Conservation (phyloP, 2,329 filamentous ascomycete species). For the Pseudogymnoascus destructans region DNA sequence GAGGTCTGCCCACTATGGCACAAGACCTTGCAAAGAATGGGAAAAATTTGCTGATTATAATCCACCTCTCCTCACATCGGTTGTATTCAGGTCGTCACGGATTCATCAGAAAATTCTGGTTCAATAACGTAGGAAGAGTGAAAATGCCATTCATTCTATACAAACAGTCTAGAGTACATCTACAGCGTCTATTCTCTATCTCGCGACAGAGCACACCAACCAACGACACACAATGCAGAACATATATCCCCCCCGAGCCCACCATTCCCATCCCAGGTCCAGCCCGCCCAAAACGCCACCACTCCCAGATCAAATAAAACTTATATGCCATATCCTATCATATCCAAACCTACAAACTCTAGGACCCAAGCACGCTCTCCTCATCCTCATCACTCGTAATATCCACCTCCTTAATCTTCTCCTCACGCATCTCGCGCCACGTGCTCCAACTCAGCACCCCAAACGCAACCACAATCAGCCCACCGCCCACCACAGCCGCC, state of each 20-base stretch:
- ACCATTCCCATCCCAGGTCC: background rate
- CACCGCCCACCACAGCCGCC: slow-evolving; percentile 68
- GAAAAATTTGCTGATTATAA: slow-evolving; percentile 1
- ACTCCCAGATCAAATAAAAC: background rate
- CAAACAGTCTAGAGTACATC: slow-evolving; percentile 4
- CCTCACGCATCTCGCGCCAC: slow-evolving; percentile 84
- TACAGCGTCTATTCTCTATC: background rate
- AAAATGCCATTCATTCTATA: background rate
- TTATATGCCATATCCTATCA: background rate
- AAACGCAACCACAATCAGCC: slow-evolving; percentile 81
- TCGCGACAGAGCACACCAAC: background rate
- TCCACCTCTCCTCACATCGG: background rate
- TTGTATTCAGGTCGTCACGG: background rate
- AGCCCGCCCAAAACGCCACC: background rate
- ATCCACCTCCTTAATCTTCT: slow-evolving; percentile 43
- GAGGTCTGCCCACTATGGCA: background rate
- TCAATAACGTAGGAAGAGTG: background rate
- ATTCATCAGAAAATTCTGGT: background rate
- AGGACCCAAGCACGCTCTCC: background rate
- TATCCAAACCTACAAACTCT: background rate
- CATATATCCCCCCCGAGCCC: background rate
- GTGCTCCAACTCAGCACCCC: slow-evolving; percentile 80
- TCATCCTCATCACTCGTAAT: slow-evolving; percentile 31
- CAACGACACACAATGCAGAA: background rate
- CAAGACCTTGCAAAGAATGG: background rate